Conservation (phyloP, 2,329 filamentous ascomycete species). For the Fusarium guadeloupense region DNA sequence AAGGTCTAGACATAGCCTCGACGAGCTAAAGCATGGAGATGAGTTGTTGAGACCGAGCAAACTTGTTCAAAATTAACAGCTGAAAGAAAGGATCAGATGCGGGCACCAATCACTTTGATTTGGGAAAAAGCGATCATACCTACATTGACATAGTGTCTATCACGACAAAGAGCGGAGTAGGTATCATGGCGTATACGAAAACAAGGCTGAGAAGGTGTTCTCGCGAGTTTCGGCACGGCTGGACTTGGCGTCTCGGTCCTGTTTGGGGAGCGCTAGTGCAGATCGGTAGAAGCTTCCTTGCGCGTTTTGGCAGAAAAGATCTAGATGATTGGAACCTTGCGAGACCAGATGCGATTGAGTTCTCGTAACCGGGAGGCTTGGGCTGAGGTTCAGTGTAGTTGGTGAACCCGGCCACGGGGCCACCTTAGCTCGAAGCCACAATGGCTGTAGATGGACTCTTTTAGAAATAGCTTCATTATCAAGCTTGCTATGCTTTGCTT, state of each 20-base stretch:
- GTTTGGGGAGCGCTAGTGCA: background rate
- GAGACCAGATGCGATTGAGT: background rate
- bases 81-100: constrained; percentile 19
- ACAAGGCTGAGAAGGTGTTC: constrained; percentile 7
- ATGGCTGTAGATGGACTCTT: background rate
- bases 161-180: constrained; percentile 2
- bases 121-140: constrained; percentile 12
- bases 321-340: background rate
- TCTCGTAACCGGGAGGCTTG: constrained; percentile 9
- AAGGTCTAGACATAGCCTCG: background rate
- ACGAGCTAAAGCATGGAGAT: background rate
- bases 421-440: constrained; percentile 10
- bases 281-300: constrained; percentile 1
- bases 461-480: background rate
- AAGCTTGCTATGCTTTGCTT: background rate
- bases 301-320: background rate
- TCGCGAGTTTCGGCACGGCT: constrained; percentile 9
- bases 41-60: constrained; percentile 2
- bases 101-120: constrained; percentile 38
- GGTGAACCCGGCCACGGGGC: background rate
- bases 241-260: background rate
- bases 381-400: background rate
- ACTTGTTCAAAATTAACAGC: background rate
- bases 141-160: constrained; percentile 5
- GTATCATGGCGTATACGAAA: constrained; percentile 5